phyloP scores from a whole-genome alignment of 441 rosid genomes.

The Aleurites moluccanus region DNA sequence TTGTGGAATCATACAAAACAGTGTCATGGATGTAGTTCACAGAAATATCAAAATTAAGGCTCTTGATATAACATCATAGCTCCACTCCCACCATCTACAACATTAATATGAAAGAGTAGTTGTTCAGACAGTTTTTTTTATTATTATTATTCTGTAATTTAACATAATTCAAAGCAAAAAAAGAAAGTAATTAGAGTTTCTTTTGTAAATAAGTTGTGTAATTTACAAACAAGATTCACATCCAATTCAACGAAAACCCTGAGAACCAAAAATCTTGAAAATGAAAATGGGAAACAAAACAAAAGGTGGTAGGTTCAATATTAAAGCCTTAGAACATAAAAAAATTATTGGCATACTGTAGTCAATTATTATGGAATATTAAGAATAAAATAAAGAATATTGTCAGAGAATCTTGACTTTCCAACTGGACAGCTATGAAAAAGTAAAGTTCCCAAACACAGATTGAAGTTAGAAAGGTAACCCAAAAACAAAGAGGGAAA shows the following conservation, averaged over 20 bases:
- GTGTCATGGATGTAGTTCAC: conserved; percentile 2
- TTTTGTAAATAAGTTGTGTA: neutral
- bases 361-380: neutral
- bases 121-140: neutral
- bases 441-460: neutral
- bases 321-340: neutral
- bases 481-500: neutral
- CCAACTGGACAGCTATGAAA: neutral
- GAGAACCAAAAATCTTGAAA: conserved; percentile 1
- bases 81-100: conserved; percentile 10
- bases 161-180: neutral
- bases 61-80: neutral
- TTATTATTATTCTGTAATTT: neutral
- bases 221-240: neutral
- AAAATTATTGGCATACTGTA: neutral
- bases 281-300: neutral
- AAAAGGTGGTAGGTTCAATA: neutral
- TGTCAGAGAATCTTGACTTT: neutral
- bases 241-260: conserved; percentile 12
- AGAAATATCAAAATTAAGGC: neutral
- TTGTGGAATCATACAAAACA: neutral
- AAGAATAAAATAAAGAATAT: conserved; percentile 11
- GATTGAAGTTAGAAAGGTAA: neutral
- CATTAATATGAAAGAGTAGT: neutral
- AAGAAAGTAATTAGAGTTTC: neutral